Percentiles rank a stretch among this genome's conserved stretches.
These are phyloP conservation scores for Hawksworthiomyces lignivorus DNA, from an alignment of 2,329 filamentous ascomycete species.

Conservation along the genomic window DNA sequence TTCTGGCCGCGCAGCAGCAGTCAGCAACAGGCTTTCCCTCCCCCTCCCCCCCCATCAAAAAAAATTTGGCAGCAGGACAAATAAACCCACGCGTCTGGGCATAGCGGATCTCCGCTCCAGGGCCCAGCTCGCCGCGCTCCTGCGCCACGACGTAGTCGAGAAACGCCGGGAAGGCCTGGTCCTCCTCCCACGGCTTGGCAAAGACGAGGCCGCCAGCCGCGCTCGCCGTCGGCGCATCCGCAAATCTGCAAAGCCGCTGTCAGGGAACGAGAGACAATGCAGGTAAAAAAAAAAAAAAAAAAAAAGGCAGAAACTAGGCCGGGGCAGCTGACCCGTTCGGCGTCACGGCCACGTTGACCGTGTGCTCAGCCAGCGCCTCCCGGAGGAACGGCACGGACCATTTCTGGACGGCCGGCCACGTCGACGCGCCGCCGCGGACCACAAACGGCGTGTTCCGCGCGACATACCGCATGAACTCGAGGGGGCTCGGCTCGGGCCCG, in stretches of 20 bases:
- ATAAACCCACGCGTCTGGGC: slow-evolving; percentile 61
- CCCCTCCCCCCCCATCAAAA: no score
- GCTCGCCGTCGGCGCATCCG: slow-evolving; percentile 43
- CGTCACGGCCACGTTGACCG: slow-evolving; percentile 72
- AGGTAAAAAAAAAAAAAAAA: no score
- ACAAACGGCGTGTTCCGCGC: slow-evolving; percentile 69
- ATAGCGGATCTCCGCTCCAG: slow-evolving; percentile 51
- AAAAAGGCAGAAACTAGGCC: no score
- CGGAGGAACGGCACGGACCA: slow-evolving; percentile 59
- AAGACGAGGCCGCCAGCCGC: slow-evolving; percentile 40
- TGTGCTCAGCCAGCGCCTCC: slow-evolving; percentile 42
- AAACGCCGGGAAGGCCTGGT: slow-evolving; percentile 54
- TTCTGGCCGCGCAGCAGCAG: no score
- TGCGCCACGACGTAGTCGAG: slow-evolving; percentile 54
- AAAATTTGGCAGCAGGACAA: neutral
- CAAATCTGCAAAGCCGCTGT: slow-evolving; percentile 31
- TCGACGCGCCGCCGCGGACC: slow-evolving; percentile 51
- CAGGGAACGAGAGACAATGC: neutral
- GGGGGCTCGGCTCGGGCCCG: slow-evolving; percentile 54
- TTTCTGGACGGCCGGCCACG: slow-evolving; percentile 53
- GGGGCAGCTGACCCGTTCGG: slow-evolving; percentile 53
- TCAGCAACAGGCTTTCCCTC: no score
- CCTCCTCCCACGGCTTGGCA: slow-evolving; percentile 64
- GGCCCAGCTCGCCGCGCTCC: slow-evolving; percentile 32
- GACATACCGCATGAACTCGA: slow-evolving; percentile 76